Evolutionary conservation across 331 rosid species (phyloP), one percentile per base, ranked within the genome.

Genomic region (Malus hybrid): DNA sequence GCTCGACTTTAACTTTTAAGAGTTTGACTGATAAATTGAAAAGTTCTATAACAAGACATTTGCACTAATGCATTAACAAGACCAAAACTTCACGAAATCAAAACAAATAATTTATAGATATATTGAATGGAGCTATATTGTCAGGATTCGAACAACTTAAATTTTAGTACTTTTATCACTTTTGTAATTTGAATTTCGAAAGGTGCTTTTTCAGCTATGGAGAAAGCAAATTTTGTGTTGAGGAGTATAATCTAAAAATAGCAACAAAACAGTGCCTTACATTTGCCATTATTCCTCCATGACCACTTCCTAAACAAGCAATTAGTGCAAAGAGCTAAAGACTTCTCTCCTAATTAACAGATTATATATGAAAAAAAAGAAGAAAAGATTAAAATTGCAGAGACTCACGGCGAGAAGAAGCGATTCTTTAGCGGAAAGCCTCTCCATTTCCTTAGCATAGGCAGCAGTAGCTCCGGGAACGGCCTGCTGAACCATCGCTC

Each of bases 401-500:
- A 80, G 5, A 83, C 96, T 87, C 72, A 94, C 99, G 5, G 99
- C 97, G 67, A 94, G 95, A 68, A 94, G 99, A 67, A 94, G 96
- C 63, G 99, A 94, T 76, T 94, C 99, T 73, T 94, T 94, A 24
- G 99, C 99, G 11, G 99, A 90, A 31, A 94, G 96, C 78, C 99
- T 88, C 89, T 94, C 99, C 99, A 94, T 94, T 86, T 92, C 97
- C 85, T 90, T 94, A 48, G 99, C 97, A 66, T 92, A 94, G 10
- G 93, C 88, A 1, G 96, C 96, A 5, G 97, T 89, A 59, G 99
- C 90, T 71, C 99, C 99, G 69, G 87, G 98, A 16, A 83, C 80
- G 29, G 89, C 81, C 78, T 88, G 90, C 85, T 90, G 96, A 77
- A 92, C 96, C 99, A 88, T 92, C 64, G 97, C 92, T 70, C 83